A percentile compares a stretch with the other conserved stretches of the same genome.
These are phyloP conservation scores for Flueggea neowawraea DNA, from an alignment of 441 rosid species.

Conservation along the genomic window DNA sequence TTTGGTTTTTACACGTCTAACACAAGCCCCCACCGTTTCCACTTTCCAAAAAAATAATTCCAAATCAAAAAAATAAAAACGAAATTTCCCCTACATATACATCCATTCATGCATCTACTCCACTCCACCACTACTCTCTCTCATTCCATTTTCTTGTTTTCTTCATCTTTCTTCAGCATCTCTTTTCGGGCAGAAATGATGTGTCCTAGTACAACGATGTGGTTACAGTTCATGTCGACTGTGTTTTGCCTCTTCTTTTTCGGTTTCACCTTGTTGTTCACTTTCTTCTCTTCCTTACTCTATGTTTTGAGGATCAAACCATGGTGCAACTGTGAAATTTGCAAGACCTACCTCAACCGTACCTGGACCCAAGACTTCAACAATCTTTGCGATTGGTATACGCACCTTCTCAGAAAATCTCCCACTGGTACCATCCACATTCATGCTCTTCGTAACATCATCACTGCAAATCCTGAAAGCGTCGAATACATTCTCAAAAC, in stretches of 20 bases:
- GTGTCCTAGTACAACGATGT: not conserved
- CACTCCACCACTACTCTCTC: no score
- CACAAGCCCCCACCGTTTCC: no score
- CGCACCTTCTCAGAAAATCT: conserved; percentile 58
- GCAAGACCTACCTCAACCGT: conserved; percentile 43
- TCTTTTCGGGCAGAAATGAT: not conserved
- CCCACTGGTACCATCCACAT: conserved; percentile 56
- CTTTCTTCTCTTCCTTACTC: conserved; percentile 26
- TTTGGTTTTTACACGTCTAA: no score
- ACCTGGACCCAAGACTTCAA: conserved; percentile 52
- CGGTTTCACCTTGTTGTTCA: conserved; percentile 26
- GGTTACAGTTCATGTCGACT: conserved; percentile 7
- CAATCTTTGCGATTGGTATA: conserved; percentile 67
- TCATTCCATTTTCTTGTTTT: no score
- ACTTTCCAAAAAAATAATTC: no score
- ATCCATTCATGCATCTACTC: no score
- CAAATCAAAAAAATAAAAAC: no score
- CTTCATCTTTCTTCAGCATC: not conserved
- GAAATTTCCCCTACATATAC: no score
- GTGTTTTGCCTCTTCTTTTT: conserved; percentile 28
- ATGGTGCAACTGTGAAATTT: conserved; percentile 57
- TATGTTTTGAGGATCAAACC: conserved; percentile 29
- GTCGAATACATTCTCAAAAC: conserved; percentile 79
- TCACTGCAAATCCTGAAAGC: conserved; percentile 62
- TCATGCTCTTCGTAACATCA: conserved; percentile 48